These are phyloP conservation scores for Zygotorulaspora danielsina DNA, from an alignment of 805 yeast genomes.

Conservation along the genomic window DNA sequence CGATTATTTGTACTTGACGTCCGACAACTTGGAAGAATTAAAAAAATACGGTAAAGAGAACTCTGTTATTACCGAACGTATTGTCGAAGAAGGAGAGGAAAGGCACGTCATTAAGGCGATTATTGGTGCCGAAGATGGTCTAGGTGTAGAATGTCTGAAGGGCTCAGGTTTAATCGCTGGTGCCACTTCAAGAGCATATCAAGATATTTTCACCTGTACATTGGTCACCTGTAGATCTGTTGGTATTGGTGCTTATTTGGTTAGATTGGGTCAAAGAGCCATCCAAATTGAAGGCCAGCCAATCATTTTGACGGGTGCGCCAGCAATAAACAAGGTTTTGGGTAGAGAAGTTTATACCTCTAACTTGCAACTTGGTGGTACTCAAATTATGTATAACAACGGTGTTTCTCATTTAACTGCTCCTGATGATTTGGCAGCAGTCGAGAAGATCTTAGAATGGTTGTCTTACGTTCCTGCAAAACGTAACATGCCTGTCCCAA, in stretches of 20 bases:
- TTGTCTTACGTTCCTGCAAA: constrained; percentile 89
- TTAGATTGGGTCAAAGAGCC: constrained; percentile 97
- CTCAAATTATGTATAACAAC: constrained; percentile 96
- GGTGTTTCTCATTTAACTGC: constrained; percentile 99
- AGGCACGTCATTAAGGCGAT: constrained; percentile 78
- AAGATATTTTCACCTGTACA: constrained; percentile 96
- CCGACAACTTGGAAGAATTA: constrained; percentile 56
- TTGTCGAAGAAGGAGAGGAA: constrained; percentile 80
- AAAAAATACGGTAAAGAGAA: constrained; percentile 56
- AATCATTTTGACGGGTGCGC: constrained; percentile 97
- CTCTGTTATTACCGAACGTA: constrained; percentile 67
- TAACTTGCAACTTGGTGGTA: constrained; percentile 97
- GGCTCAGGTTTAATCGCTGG: constrained; percentile 99
- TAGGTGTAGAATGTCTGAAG: constrained; percentile 97
- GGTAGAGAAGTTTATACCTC: constrained; percentile 98
- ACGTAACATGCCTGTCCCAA: constrained; percentile 87
- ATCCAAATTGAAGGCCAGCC: constrained; percentile 99
- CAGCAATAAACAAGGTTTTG: constrained; percentile 91
- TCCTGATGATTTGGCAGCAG: constrained; percentile 94
- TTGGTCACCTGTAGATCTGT: constrained; percentile 99
- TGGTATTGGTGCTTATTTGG: constrained; percentile 99
- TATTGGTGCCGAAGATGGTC: constrained; percentile 91
- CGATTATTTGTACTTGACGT: constrained; percentile 75
- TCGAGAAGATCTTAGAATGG: constrained; percentile 92
- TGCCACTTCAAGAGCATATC: constrained; percentile 95